Conservation (phyloP, 2,329 filamentous ascomycete species). For the Alternaria sp. region DNA sequence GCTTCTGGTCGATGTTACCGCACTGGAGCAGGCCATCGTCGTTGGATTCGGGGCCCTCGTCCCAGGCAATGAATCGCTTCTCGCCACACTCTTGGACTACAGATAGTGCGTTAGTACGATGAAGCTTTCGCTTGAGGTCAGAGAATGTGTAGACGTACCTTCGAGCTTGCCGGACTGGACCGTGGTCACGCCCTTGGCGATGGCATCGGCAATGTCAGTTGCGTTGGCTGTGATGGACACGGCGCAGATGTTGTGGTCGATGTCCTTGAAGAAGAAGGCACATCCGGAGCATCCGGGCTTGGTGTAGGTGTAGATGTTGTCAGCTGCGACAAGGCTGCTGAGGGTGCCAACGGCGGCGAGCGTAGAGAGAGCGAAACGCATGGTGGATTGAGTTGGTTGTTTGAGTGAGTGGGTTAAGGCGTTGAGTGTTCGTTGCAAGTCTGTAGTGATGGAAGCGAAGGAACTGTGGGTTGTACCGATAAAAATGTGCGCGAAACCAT, state of each 20-base stretch:
- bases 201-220: background rate
- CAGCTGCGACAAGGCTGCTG: background rate
- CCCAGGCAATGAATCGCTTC: background rate
- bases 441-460: background rate
- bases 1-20: background rate
- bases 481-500: fast-evolving
- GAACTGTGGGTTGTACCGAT: background rate
- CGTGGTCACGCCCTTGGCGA: background rate
- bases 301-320: conserved; percentile 9
- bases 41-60: background rate
- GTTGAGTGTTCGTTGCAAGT: background rate
- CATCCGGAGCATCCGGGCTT: background rate
- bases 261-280: conserved; percentile 3
- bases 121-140: background rate
- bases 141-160: background rate
- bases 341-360: background rate
- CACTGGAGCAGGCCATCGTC: background rate
- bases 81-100: background rate
- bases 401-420: background rate
- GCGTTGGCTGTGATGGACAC: background rate
- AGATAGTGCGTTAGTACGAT: background rate
- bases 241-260: conserved; percentile 6
- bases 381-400: background rate
- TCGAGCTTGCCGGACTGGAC: background rate
- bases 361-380: background rate